phyloP scores from a whole-genome alignment of 2,329 filamentous ascomycete genomes.

The Mycogone perniciosa region DNA sequence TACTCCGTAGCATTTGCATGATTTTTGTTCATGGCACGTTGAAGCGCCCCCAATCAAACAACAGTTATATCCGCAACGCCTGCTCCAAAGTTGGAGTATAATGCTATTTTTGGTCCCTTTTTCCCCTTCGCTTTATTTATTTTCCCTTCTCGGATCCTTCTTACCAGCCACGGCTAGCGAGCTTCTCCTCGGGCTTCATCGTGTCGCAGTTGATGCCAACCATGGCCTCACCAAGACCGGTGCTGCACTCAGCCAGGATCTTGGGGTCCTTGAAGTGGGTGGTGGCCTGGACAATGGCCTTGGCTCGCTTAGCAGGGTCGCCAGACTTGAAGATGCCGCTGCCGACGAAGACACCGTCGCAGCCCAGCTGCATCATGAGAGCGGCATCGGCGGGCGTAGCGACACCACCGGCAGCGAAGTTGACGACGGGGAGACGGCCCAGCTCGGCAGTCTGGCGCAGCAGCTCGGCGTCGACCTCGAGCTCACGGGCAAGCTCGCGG shows the following conservation, averaged over 20 bases:
- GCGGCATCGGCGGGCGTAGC: constrained; percentile 97
- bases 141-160: background rate
- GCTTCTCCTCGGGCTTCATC: constrained; percentile 73
- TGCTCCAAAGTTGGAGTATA: background rate
- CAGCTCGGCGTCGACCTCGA: constrained; percentile 70
- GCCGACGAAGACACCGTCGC: constrained; percentile 95
- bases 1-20: background rate
- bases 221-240: constrained; percentile 94
- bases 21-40: constrained; percentile 7
- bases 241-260: constrained; percentile 79
- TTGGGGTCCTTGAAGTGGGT: constrained; percentile 84
- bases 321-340: constrained; percentile 97
- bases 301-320: constrained; percentile 81
- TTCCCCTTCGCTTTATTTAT: background rate
- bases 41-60: constrained; percentile 7
- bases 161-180: constrained; percentile 82
- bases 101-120: constrained; percentile 2
- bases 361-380: constrained; percentile 96
- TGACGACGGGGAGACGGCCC: constrained; percentile 86
- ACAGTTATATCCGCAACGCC: constrained; percentile 11
- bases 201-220: constrained; percentile 83
- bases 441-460: constrained; percentile 82
- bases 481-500: constrained; percentile 71
- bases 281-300: constrained; percentile 89
- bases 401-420: constrained; percentile 98